These are phyloP conservation scores for Vitis vinifera DNA, from an alignment of 164 flowering plant species.

Conservation along the genomic window ASM3070453v1 NC_081822.1:258001-258500, in stretches of 20 bases:
- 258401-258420: not conserved
- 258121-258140: too few relatives aligned
- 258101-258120: too few relatives aligned
- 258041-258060: too few relatives aligned
- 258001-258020: too few relatives aligned
- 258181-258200: not conserved
- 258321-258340: slow-evolving; percentile 61
- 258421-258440: not conserved
- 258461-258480: too few relatives aligned
- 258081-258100: too few relatives aligned
- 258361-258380: not conserved
- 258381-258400: not conserved
- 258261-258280: slow-evolving; percentile 57
- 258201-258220: slow-evolving; percentile 1
- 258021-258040: too few relatives aligned
- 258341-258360: not conserved
- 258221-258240: slow-evolving; percentile 66
- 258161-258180: not conserved
- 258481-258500: too few relatives aligned
- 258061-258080: too few relatives aligned
- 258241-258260: slow-evolving; percentile 68
- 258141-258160: not conserved
- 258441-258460: too few relatives aligned
- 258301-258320: slow-evolving; percentile 55
- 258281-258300: slow-evolving; percentile 80